phyloP scores from a whole-genome alignment of 2,329 filamentous ascomycete species.

The Sordariomycetes sp. region DNA sequence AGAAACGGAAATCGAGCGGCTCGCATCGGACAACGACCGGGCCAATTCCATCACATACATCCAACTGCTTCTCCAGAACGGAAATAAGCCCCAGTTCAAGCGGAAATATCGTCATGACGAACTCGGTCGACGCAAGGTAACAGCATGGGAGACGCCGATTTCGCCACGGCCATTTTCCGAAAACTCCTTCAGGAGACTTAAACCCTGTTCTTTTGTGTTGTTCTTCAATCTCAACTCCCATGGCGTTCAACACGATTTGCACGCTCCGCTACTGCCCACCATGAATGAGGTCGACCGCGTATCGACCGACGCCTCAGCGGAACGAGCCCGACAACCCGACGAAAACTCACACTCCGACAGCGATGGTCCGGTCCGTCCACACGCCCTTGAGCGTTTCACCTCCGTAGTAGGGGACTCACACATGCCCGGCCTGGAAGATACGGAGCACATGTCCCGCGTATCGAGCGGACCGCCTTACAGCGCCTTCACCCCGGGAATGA shows the following conservation, averaged over 20 bases:
- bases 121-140: too few species aligned
- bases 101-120: not conserved
- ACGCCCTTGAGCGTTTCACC: constrained; percentile 1
- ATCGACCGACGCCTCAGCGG: not conserved
- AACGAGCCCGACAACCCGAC: not conserved
- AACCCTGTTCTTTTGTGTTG: not conserved
- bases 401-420: constrained; percentile 1
- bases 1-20: too few species aligned
- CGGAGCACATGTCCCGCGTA: constrained; percentile 3
- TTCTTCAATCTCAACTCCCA: too few species aligned
- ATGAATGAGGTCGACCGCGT: not conserved
- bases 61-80: too few species aligned
- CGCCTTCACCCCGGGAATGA: constrained; percentile 26
- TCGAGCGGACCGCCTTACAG: constrained; percentile 19
- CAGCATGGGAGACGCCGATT: not conserved
- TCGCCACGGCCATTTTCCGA: not conserved
- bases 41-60: too few species aligned
- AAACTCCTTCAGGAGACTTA: not conserved
- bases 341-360: not conserved
- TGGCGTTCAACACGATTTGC: too few species aligned
- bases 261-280: too few species aligned
- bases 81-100: not conserved
- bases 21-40: too few species aligned
- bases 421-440: constrained; percentile 1
- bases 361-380: not conserved